These are phyloP conservation scores for Ustilago esculenta DNA, from an alignment of 1,284 basidiomycete species.

Conservation along the genomic window DNA sequence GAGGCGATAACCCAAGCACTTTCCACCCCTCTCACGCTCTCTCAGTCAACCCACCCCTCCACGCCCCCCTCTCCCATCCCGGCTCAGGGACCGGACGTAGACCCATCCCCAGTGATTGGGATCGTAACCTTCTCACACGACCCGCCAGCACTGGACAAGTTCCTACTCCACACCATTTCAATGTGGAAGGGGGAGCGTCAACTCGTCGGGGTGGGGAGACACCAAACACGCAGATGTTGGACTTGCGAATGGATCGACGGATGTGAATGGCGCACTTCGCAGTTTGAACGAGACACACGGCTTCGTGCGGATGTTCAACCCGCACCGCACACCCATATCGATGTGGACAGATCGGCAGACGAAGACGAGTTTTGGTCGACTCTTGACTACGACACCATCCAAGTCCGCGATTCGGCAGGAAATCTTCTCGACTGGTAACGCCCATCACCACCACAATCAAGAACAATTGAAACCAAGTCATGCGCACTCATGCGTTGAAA, in stretches of 20 bases:
- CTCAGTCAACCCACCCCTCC: not conserved
- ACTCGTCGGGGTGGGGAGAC: slow-evolving; percentile 37
- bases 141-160: slow-evolving; percentile 21
- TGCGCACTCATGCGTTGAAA: not conserved
- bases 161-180: slow-evolving; percentile 36
- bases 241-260: slow-evolving; percentile 56
- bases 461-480: too few relatives aligned
- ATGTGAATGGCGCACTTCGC: slow-evolving; percentile 58
- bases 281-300: slow-evolving; percentile 2
- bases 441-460: too few relatives aligned
- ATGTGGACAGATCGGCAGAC: not conserved
- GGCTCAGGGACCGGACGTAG: not conserved
- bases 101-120: slow-evolving; percentile 27
- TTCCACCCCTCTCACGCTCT: slow-evolving; percentile 7
- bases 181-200: slow-evolving; percentile 50
- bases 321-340: too few relatives aligned
- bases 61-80: not conserved
- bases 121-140: slow-evolving; percentile 40
- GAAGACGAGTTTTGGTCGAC: slow-evolving; percentile 34
- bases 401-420: slow-evolving; percentile 14
- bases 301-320: too few relatives aligned
- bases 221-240: slow-evolving; percentile 50
- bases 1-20: slow-evolving; percentile 14
- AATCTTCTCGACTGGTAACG: slow-evolving; percentile 36
- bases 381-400: slow-evolving; percentile 22